A percentile compares a stretch with the other conserved stretches of the same genome.
Conservation (phyloP, 768 basidiomycete species). For the Russula virescens region DNA sequence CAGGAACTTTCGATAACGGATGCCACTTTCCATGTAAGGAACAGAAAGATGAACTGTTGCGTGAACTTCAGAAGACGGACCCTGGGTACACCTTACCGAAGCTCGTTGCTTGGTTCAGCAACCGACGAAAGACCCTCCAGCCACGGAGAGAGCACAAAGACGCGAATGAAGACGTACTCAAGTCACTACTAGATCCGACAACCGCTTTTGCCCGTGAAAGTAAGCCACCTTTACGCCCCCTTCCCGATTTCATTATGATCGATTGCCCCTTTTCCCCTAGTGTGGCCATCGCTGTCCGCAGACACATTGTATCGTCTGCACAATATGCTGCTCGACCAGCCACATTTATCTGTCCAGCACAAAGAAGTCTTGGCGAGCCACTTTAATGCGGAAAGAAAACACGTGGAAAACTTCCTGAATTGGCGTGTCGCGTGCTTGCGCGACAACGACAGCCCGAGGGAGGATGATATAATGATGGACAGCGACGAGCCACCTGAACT, state of each 20-base stretch:
- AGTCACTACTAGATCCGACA: slow-evolving; percentile 4
- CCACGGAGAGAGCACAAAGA: background rate
- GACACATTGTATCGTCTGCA: slow-evolving; percentile 9
- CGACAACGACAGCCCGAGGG: background rate
- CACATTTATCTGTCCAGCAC: slow-evolving; percentile 5
- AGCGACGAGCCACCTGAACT: background rate
- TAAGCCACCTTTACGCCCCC: background rate
- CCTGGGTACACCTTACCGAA: background rate
- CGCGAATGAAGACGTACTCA: background rate
- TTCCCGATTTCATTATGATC: background rate
- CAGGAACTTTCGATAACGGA: slow-evolving; percentile 1
- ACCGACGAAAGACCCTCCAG: background rate
- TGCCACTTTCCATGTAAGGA: slow-evolving; percentile 3
- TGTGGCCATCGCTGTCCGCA: slow-evolving; percentile 14
- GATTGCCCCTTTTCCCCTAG: background rate
- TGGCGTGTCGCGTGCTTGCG: slow-evolving; percentile 6
- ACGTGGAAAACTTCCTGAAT: slow-evolving; percentile 3
- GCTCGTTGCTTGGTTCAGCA: background rate
- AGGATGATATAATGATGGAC: background rate
- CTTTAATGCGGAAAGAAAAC: slow-evolving; percentile 5
- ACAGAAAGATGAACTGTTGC: slow-evolving; percentile 1
- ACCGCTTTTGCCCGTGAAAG: slow-evolving; percentile 10
- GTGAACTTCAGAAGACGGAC: slow-evolving; percentile 10
- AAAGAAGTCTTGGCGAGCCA: slow-evolving; percentile 5
- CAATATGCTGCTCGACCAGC: slow-evolving; percentile 7